A percentile compares a stretch with the other conserved stretches of the same genome.
Conservation (phyloP, 75 land plant species). For the Selaginella tamariscina region DNA sequence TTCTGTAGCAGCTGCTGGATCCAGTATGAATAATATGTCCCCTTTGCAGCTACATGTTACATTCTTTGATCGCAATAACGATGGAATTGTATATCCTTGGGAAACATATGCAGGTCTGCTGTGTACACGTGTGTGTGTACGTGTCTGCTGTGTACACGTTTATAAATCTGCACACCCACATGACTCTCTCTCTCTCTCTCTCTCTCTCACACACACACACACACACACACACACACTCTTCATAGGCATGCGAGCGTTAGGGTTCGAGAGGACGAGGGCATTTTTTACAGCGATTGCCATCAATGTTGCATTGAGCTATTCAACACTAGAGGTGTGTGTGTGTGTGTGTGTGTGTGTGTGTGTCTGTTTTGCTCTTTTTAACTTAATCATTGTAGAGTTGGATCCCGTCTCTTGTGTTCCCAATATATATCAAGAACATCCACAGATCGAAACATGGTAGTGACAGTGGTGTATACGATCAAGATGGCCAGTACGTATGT, state of each 20-base stretch:
- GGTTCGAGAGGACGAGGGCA: conserved; percentile 32
- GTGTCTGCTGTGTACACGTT: too few species aligned
- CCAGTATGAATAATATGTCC: conserved; percentile 23
- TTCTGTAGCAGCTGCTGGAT: too few species aligned
- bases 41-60: conserved; percentile 75
- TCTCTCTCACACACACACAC: too few species aligned
- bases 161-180: too few species aligned
- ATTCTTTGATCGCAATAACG: conserved; percentile 59
- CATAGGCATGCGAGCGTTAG: conserved; percentile 58
- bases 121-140: too few species aligned
- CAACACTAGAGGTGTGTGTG: conserved; percentile 40
- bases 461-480: conserved; percentile 62
- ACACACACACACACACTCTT: not conserved
- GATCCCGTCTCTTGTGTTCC: conserved; percentile 54
- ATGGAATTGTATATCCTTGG: conserved; percentile 84
- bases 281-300: conserved; percentile 30
- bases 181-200: not conserved
- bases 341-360: not conserved
- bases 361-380: not conserved
- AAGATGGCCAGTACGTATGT: conserved; percentile 47
- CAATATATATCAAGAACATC: conserved; percentile 53
- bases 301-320: conserved; percentile 35
- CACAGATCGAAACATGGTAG: conserved; percentile 70
- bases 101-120: conserved; percentile 59
- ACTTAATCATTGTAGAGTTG: conserved; percentile 31